Conservation (phyloP, 2,329 filamentous ascomycete species). For the Beauveria sp. region DNA sequence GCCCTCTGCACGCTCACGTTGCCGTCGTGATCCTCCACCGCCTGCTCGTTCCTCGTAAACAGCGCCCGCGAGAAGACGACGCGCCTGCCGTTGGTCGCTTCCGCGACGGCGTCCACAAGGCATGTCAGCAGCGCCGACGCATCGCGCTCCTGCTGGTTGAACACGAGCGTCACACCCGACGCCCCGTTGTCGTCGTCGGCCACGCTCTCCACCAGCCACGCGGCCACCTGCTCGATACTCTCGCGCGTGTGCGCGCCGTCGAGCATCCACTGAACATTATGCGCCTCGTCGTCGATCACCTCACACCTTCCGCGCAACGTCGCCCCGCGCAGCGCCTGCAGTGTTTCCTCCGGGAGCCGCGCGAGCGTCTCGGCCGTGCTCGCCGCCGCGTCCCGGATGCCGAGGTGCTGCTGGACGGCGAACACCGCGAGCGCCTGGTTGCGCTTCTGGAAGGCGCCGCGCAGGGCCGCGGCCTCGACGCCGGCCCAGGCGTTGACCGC, state of each 20-base stretch:
- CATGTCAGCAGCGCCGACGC: constrained; percentile 56
- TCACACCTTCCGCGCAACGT: constrained; percentile 73
- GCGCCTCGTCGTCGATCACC: constrained; percentile 39
- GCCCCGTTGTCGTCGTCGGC: not conserved
- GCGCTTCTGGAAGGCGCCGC: constrained; percentile 46
- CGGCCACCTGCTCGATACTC: constrained; percentile 66
- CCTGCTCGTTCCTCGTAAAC: constrained; percentile 67
- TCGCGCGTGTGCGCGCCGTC: constrained; percentile 86
- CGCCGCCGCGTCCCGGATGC: constrained; percentile 15
- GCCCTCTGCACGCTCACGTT: constrained; percentile 57
- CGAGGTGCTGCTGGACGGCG: constrained; percentile 51
- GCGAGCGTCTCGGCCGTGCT: constrained; percentile 18
- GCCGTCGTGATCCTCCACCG: constrained; percentile 28
- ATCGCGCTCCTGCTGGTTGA: constrained; percentile 88
- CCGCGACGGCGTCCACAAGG: constrained; percentile 49
- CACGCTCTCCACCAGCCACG: constrained; percentile 63
- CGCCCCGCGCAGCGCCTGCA: constrained; percentile 57
- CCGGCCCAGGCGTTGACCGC: constrained; percentile 34
- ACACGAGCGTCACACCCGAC: constrained; percentile 54
- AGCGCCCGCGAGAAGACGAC: constrained; percentile 62
- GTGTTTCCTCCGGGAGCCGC: constrained; percentile 38
- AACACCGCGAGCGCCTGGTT: constrained; percentile 52
- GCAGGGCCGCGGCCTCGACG: constrained; percentile 31
- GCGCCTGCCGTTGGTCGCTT: constrained; percentile 27
- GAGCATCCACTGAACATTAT: constrained; percentile 61